These are phyloP conservation scores for Turnera subulata DNA, from an alignment of 345 rosid genomes.

Conservation along the genomic window DNA sequence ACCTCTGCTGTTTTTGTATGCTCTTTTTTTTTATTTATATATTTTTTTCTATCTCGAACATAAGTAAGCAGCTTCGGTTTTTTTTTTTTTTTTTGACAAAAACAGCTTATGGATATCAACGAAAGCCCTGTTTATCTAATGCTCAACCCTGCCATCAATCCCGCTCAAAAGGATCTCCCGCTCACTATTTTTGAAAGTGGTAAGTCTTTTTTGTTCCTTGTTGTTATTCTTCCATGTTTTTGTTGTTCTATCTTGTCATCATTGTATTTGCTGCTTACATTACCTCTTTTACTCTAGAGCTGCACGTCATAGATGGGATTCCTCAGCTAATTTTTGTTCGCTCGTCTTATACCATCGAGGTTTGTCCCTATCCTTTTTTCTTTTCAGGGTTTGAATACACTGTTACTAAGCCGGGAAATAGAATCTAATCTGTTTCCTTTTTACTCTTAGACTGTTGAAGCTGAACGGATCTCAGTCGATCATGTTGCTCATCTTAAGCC, in stretches of 20 bases:
- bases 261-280: neutral
- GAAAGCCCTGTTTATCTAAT: slow-evolving; percentile 94
- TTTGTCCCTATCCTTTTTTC: slow-evolving; percentile 15
- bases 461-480: slow-evolving; percentile 91
- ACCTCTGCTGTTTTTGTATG: neutral
- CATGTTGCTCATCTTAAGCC: slow-evolving; percentile 99
- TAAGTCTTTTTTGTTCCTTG: slow-evolving; percentile 24
- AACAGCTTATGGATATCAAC: slow-evolving; percentile 93
- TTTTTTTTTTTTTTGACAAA: neutral
- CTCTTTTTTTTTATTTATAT: neutral
- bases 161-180: slow-evolving; percentile 89
- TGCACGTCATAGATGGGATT: slow-evolving; percentile 93
- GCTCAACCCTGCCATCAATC: slow-evolving; percentile 82
- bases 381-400: neutral
- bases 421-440: slow-evolving; percentile 4
- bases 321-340: slow-evolving; percentile 88
- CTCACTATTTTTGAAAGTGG: slow-evolving; percentile 89
- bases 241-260: neutral
- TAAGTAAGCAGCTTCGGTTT: neutral
- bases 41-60: too few species aligned
- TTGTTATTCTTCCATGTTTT: neutral
- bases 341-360: slow-evolving; percentile 95
- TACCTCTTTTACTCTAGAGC: slow-evolving; percentile 37
- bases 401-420: too few species aligned
- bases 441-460: slow-evolving; percentile 76